phyloP scores from a whole-genome alignment of 148 eudicot genomes.

The Vaccinium vitisidaea region DNA sequence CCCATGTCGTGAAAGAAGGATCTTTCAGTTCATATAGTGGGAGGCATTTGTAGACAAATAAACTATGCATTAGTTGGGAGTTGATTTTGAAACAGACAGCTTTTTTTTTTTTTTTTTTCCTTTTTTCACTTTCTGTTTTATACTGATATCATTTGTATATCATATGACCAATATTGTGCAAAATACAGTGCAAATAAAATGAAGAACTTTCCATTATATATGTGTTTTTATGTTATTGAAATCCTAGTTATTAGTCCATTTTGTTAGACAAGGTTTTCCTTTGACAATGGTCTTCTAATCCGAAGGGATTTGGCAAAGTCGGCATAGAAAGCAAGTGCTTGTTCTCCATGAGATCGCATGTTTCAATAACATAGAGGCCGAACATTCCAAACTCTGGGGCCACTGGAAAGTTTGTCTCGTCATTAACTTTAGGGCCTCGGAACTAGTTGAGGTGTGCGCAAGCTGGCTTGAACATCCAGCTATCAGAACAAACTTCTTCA shows the following conservation, averaged over 20 bases:
- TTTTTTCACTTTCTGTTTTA: neutral
- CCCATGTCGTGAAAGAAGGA: slow-evolving; percentile 26
- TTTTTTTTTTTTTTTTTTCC: neutral
- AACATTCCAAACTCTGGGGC: no score
- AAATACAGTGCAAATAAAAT: neutral
- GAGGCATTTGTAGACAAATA: slow-evolving; percentile 11
- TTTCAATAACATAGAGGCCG: no score
- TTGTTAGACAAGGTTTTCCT: neutral
- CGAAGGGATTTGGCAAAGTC: no score
- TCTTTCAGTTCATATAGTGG: slow-evolving; percentile 8
- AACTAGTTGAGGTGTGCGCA: no score
- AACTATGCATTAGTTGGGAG: neutral
- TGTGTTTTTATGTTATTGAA: neutral
- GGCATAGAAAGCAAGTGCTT: no score
- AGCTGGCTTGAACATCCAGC: no score
- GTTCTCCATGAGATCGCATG: no score
- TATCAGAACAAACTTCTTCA: no score
- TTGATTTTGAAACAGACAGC: slow-evolving; percentile 3
- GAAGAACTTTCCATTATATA: neutral
- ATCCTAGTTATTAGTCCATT: neutral
- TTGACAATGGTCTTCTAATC: neutral
- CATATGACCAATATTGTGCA: slow-evolving; percentile 2
- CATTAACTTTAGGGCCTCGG: no score
- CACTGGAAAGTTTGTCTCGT: no score
- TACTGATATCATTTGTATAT: neutral